phyloP scores from a whole-genome alignment of 1,284 basidiomycete species.

The Tylopilus sp. region DNA sequence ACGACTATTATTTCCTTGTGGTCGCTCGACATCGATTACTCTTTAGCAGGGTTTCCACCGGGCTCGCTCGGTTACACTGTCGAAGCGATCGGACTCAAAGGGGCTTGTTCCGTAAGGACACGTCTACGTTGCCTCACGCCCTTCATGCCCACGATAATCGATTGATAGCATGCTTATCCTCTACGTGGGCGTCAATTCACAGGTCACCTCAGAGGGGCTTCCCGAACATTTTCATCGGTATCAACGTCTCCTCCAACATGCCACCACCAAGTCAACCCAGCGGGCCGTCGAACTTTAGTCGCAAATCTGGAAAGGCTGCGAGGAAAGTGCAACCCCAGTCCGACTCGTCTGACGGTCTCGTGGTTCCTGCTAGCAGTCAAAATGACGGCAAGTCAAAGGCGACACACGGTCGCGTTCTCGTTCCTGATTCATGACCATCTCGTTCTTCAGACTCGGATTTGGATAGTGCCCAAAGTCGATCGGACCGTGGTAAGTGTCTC shows the following conservation, averaged over 20 bases:
- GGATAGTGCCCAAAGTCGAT: background rate
- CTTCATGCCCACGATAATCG: background rate
- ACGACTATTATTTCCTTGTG: slow-evolving; percentile 34
- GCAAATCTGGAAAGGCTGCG: slow-evolving; percentile 16
- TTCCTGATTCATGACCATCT: background rate
- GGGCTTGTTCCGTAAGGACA: no score
- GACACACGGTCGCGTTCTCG: background rate
- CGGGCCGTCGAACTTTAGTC: background rate
- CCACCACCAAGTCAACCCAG: slow-evolving; percentile 3
- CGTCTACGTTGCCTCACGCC: no score
- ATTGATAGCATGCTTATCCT: background rate
- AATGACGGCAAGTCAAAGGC: slow-evolving; percentile 12
- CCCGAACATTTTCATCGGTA: background rate
- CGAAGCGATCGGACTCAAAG: no score
- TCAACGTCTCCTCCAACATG: slow-evolving; percentile 9
- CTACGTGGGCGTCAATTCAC: no score
- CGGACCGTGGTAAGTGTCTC: slow-evolving; percentile 3
- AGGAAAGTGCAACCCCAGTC: slow-evolving; percentile 14
- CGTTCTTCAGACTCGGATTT: slow-evolving; percentile 20
- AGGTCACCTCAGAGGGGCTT: background rate
- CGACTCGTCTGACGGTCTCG: slow-evolving; percentile 9
- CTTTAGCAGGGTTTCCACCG: no score
- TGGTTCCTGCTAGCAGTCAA: background rate
- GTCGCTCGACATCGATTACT: slow-evolving; percentile 22
- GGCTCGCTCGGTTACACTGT: no score